Percentiles rank a stretch among this genome's conserved stretches.
Conservation (phyloP, 225 moss, liverwort and hornwort genomes). For the Marchantia polymorpha region DNA sequence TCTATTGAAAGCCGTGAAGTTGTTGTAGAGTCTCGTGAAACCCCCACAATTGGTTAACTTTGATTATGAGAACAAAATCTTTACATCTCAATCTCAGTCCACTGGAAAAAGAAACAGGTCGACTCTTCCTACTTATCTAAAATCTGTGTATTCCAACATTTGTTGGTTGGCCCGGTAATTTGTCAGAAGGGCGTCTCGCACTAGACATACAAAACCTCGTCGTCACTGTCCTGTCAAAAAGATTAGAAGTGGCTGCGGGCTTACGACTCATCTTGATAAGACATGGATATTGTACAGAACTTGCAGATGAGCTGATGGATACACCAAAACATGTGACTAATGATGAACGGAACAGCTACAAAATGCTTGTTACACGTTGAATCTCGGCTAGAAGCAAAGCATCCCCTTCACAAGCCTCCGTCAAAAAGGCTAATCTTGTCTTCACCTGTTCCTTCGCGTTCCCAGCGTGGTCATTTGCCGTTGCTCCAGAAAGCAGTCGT, state of each 20-base stretch:
- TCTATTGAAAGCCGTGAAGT: too few relatives aligned
- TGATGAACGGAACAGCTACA: background rate
- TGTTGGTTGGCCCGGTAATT: background rate
- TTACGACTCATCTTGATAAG: background rate
- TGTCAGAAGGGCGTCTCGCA: background rate
- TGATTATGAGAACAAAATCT: too few relatives aligned
- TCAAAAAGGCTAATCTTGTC: conserved; percentile 47
- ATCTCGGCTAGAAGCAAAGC: conserved; percentile 20
- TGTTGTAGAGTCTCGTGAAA: too few relatives aligned
- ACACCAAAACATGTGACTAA: background rate
- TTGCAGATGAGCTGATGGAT: background rate
- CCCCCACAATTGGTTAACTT: too few relatives aligned
- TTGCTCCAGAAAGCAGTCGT: conserved; percentile 28
- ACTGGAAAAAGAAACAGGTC: too few relatives aligned
- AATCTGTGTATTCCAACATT: conserved; percentile 20
- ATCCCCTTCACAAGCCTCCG: conserved; percentile 67
- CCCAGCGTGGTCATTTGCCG: background rate
- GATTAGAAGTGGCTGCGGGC: background rate
- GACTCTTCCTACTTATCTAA: background rate
- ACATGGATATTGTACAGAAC: background rate
- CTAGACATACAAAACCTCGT: conserved; percentile 3
- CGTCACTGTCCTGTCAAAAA: background rate
- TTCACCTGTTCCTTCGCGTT: conserved; percentile 43
- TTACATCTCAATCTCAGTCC: too few relatives aligned
- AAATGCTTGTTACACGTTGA: conserved; percentile 11